phyloP scores from a whole-genome alignment of 441 rosid species.

The Eruca vesicaria region DNA sequence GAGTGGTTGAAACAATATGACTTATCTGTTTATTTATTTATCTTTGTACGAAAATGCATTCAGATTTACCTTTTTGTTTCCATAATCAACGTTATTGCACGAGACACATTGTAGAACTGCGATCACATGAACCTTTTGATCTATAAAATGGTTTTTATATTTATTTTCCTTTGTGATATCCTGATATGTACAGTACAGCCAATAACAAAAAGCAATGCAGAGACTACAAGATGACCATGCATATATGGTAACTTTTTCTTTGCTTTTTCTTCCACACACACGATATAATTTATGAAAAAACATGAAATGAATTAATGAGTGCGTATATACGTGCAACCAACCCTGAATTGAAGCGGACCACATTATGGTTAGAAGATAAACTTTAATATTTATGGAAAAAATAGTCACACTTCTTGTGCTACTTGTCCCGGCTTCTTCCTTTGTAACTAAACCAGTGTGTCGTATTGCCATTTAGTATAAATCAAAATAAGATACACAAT shows the following conservation, averaged over 20 bases:
- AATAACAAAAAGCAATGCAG: neutral
- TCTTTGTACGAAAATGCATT: slow-evolving; percentile 9
- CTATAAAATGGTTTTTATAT: neutral
- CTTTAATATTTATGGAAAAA: slow-evolving; percentile 4
- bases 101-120: slow-evolving; percentile 11
- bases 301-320: neutral
- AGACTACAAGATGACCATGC: neutral
- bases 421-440: neutral
- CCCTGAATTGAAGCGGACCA: slow-evolving; percentile 8
- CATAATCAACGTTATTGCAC: slow-evolving; percentile 20
- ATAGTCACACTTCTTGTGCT: neutral
- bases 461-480: too few relatives aligned
- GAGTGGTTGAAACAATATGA: slow-evolving; percentile 29
- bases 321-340: slow-evolving; percentile 10
- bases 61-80: slow-evolving; percentile 21
- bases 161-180: neutral
- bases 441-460: neutral
- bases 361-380: slow-evolving; percentile 9
- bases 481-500: neutral
- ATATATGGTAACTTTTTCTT: neutral
- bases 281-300: neutral
- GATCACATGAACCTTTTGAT: slow-evolving; percentile 12
- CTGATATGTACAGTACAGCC: too few relatives aligned
- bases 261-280: neutral
- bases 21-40: neutral